Percentiles rank a stretch among this genome's conserved stretches.
Conservation (phyloP, 345 rosid genomes). For the Eucalyptus lansdowneana region DNA sequence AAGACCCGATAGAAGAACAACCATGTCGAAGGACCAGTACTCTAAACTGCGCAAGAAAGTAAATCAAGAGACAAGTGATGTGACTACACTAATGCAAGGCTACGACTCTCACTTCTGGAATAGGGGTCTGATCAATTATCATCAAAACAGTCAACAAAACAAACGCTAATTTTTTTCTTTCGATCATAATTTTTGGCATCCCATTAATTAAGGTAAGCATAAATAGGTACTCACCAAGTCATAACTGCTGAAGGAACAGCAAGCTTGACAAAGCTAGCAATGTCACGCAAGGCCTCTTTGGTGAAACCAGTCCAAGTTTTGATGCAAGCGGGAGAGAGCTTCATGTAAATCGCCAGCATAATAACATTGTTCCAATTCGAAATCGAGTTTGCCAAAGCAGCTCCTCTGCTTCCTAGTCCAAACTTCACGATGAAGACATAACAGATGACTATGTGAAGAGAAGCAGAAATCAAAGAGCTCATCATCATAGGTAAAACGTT, state of each 20-base stretch:
- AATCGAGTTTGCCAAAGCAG: slow-evolving; percentile 25
- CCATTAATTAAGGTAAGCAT: background rate
- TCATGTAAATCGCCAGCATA: slow-evolving; percentile 17
- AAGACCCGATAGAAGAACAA: background rate
- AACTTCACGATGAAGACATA: slow-evolving; percentile 26
- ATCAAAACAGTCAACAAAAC: background rate
- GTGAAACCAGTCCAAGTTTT: slow-evolving; percentile 44
- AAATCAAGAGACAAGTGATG: background rate
- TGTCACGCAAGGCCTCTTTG: slow-evolving; percentile 17
- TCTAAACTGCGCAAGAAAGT: background rate
- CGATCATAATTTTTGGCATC: background rate
- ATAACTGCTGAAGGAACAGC: slow-evolving; percentile 44
- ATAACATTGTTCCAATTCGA: slow-evolving; percentile 34
- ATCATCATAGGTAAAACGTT: slow-evolving; percentile 38
- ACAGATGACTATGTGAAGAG: slow-evolving; percentile 22
- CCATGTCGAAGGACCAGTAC: slow-evolving; percentile 7
- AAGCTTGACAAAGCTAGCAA: slow-evolving; percentile 25
- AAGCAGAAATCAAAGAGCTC: slow-evolving; percentile 13
- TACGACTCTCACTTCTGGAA: background rate
- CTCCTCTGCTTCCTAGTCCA: slow-evolving; percentile 27
- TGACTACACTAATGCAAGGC: background rate
- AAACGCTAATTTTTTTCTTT: background rate
- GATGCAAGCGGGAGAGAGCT: slow-evolving; percentile 17
- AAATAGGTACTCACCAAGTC: slow-evolving; percentile 22
- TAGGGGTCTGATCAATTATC: background rate